A percentile compares a stretch with the other conserved stretches of the same genome.
phyloP scores from a whole-genome alignment of 2,329 filamentous ascomycete species.

The Beauveria asiatica region DNA sequence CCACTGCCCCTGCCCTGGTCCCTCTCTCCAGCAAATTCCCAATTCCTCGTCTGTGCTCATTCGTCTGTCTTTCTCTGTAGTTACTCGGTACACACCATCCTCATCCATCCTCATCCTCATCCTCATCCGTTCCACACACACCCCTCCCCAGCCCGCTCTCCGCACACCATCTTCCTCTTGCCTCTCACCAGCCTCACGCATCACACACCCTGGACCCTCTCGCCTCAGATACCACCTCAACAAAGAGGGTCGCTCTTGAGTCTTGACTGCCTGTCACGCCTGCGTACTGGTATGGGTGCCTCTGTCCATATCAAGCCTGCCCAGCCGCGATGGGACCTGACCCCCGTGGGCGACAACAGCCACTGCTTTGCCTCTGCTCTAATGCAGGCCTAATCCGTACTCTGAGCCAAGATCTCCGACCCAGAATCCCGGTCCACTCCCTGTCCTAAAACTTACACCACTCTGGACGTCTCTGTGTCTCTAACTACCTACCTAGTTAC shows the following conservation, averaged over 20 bases:
- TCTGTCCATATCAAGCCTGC: background rate
- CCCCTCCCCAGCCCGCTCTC: background rate
- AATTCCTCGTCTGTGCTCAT: constrained; percentile 2
- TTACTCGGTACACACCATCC: background rate
- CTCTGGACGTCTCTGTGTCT: constrained; percentile 1
- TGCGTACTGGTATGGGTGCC: too few relatives aligned
- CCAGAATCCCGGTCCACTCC: constrained; percentile 12
- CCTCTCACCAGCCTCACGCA: background rate
- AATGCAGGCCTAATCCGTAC: constrained; percentile 12
- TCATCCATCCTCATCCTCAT: background rate
- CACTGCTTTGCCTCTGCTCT: constrained; percentile 5
- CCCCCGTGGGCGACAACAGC: background rate
- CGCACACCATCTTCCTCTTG: background rate
- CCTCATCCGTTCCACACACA: background rate
- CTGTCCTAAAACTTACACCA: constrained; percentile 7
- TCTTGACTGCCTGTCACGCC: background rate
- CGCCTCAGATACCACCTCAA: constrained; percentile 10
- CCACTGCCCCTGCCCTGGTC: background rate
- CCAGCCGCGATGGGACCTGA: constrained; percentile 9
- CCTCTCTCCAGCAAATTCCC: background rate
- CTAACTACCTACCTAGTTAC: background rate
- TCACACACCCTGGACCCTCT: constrained; percentile 2
- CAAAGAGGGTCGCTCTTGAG: background rate
- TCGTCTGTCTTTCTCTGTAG: background rate
- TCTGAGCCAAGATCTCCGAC: constrained; percentile 13